Percentiles rank a stretch among this genome's conserved stretches.
Conservation (phyloP, 768 basidiomycete species). For the Dentipellis fragilis region DNA sequence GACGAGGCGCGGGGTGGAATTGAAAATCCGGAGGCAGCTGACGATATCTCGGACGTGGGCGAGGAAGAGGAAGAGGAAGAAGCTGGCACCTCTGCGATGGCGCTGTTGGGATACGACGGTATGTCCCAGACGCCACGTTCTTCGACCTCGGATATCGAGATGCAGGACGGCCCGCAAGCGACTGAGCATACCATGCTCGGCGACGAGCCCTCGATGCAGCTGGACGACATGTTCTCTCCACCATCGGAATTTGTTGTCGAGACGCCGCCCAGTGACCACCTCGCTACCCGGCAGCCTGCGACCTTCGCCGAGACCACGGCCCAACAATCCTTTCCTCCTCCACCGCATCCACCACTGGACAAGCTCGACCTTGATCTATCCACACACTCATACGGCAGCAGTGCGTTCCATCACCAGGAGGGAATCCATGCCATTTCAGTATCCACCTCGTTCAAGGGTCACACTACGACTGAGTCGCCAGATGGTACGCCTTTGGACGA, state of each 20-base stretch:
- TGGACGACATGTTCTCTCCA: background rate
- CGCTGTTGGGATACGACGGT: background rate
- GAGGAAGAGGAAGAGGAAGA: constrained; percentile 5
- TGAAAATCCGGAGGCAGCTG: constrained; percentile 5
- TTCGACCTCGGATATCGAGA: constrained; percentile 5
- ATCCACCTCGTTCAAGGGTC: background rate
- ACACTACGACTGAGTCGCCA: background rate
- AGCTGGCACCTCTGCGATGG: background rate
- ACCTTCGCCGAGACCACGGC: background rate
- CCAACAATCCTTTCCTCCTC: background rate
- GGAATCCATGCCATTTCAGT: background rate
- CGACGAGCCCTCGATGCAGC: background rate
- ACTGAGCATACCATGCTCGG: background rate
- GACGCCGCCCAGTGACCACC: background rate
- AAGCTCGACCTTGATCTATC: background rate
- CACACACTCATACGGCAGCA: background rate
- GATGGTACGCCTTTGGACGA: background rate
- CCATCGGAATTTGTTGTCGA: background rate
- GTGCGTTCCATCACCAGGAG: background rate
- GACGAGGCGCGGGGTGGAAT: constrained; percentile 17
- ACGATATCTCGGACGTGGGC: background rate
- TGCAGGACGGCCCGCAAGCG: background rate
- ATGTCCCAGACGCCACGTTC: background rate
- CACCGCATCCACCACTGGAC: background rate
- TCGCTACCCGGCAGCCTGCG: no score